A percentile compares a stretch with the other conserved stretches of the same genome.
Evolutionary conservation across 441 rosid genomes (phyloP).

Genomic region (Erodium moschatum): DNA sequence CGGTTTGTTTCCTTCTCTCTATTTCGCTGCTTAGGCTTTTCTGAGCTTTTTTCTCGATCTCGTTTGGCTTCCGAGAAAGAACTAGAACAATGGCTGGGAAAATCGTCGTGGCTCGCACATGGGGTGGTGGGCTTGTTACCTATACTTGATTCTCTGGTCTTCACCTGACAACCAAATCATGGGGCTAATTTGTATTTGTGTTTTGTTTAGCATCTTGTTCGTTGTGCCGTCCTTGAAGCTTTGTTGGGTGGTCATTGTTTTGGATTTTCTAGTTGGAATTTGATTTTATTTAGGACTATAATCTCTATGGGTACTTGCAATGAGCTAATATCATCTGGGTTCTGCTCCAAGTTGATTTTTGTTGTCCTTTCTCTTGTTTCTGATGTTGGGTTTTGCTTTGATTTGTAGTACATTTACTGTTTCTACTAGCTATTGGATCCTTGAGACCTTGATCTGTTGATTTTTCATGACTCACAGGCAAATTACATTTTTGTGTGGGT

Average conservation of each 20-base stretch:
- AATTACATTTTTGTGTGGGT: conserved; percentile 7
- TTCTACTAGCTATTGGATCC: conserved; percentile 8
- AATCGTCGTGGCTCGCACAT: neutral
- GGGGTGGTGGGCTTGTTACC: neutral
- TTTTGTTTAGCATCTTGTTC: neutral
- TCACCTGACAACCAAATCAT: too few relatives aligned
- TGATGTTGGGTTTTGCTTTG: neutral
- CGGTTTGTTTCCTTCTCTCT: conserved; percentile 40
- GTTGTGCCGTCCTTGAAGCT: neutral
- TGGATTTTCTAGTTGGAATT: conserved; percentile 8
- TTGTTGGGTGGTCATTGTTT: neutral
- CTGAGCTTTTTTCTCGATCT: conserved; percentile 4
- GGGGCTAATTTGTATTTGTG: neutral
- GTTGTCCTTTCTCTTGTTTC: neutral
- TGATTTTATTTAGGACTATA: conserved; percentile 8
- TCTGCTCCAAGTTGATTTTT: conserved; percentile 9
- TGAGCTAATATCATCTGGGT: conserved; percentile 12
- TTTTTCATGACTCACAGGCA: conserved; percentile 2
- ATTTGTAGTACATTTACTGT: conserved; percentile 7
- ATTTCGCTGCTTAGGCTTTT: neutral
- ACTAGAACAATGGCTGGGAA: neutral
- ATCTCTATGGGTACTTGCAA: conserved; percentile 13
- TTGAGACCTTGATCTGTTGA: neutral
- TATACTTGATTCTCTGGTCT: neutral
- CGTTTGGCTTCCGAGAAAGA: neutral